These are phyloP conservation scores for Lomentospora prolificans DNA, from an alignment of 2,329 filamentous ascomycete genomes.

Conservation along the genomic window DNA sequence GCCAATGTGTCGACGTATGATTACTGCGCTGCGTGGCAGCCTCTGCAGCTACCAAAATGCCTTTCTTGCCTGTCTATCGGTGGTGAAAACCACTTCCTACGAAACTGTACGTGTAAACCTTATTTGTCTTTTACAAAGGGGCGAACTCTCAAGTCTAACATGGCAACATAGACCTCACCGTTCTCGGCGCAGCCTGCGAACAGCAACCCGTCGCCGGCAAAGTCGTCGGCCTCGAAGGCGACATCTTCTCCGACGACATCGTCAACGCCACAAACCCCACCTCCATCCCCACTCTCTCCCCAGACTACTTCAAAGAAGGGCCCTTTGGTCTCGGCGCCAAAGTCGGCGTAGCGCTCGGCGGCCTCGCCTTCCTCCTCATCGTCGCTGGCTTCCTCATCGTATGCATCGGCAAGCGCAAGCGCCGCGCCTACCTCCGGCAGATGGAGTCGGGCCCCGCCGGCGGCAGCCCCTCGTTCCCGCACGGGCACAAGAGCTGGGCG, in stretches of 20 bases:
- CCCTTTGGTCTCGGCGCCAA: slow-evolving; percentile 43
- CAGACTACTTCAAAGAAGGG: slow-evolving; percentile 29
- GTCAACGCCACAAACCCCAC: slow-evolving; percentile 43
- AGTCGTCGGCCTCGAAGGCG: slow-evolving; percentile 39
- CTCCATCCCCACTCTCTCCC: slow-evolving; percentile 27
- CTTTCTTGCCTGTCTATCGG: slow-evolving; percentile 32
- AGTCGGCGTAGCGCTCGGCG: slow-evolving; percentile 47
- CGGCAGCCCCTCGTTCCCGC: slow-evolving; percentile 8
- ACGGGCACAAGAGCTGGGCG: slow-evolving; percentile 28
- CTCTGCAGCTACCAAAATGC: slow-evolving; percentile 32
- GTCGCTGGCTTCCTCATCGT: slow-evolving; percentile 43
- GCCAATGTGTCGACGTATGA: slow-evolving; percentile 34
- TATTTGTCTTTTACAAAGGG: neutral
- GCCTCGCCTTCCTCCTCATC: slow-evolving; percentile 35
- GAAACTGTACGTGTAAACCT: slow-evolving; percentile 38
- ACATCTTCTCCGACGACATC: slow-evolving; percentile 36
- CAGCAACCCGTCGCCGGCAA: slow-evolving; percentile 38
- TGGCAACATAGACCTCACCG: slow-evolving; percentile 36
- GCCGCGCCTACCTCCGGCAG: slow-evolving; percentile 39
- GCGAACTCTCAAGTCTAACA: neutral
- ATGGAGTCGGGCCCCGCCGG: slow-evolving; percentile 24
- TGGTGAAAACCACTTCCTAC: slow-evolving; percentile 28
- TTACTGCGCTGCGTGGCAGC: slow-evolving; percentile 43
- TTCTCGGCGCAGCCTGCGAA: slow-evolving; percentile 46
- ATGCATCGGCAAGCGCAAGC: slow-evolving; percentile 44